Conservation (phyloP, 2,329 filamentous ascomycete species). For the Acephala macrosclerotiorum region DNA sequence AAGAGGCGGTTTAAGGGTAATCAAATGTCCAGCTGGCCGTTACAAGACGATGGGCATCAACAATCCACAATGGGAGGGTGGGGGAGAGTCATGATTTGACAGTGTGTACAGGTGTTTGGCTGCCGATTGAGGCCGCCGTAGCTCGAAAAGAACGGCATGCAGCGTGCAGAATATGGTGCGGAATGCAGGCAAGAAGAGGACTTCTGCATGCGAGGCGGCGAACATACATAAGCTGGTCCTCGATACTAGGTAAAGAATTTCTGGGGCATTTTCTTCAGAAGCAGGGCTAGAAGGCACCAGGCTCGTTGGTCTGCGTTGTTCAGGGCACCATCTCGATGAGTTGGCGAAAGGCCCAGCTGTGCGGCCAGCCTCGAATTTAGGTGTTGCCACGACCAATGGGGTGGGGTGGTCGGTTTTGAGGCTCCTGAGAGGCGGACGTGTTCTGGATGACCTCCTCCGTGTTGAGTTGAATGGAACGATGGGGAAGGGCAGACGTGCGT, state of each 20-base stretch:
- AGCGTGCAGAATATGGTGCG: not conserved
- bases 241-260: not conserved
- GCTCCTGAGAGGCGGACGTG: slow-evolving; percentile 26
- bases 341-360: not conserved
- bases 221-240: not conserved
- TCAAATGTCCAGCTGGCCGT: not conserved
- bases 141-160: not conserved
- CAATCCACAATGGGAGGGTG: not conserved
- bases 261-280: not conserved
- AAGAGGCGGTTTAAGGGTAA: not conserved
- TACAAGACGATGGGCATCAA: not conserved
- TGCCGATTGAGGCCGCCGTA: slow-evolving; percentile 8
- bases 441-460: slow-evolving; percentile 16
- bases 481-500: slow-evolving; percentile 19
- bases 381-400: slow-evolving; percentile 13
- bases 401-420: slow-evolving; percentile 19
- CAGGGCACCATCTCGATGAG: slow-evolving; percentile 9
- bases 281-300: slow-evolving; percentile 9
- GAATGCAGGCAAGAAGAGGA: not conserved
- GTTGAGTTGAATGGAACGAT: not conserved
- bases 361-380: slow-evolving; percentile 16
- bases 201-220: not conserved
- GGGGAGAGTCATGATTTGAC: slow-evolving; percentile 2
- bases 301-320: slow-evolving; percentile 16
- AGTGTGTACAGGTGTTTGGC: not conserved